Evolutionary conservation across 345 rosid species (phyloP).

Genomic region (Combretum micranthum): DNA sequence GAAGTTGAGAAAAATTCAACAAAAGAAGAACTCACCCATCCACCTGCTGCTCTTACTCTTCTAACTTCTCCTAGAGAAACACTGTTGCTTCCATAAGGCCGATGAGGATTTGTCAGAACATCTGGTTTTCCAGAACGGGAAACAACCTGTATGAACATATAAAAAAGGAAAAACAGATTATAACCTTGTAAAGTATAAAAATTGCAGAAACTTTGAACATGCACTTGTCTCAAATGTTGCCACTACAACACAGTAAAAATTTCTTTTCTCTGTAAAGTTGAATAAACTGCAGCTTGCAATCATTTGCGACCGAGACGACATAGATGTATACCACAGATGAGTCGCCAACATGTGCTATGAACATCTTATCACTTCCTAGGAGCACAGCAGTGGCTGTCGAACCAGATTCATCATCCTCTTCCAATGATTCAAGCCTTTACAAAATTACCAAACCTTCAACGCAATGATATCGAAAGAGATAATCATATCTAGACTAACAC

Average conservation of each 20-base stretch:
- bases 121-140: constrained; percentile 76
- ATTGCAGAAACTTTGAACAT: no score
- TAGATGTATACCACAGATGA: constrained; percentile 54
- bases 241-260: no score
- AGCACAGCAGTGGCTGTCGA: constrained; percentile 82
- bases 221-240: no score
- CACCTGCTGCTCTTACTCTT: constrained; percentile 99
- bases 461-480: constrained; percentile 15
- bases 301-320: neutral
- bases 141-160: constrained; percentile 45
- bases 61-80: constrained; percentile 65
- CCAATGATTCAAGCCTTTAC: constrained; percentile 59
- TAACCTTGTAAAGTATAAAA: no score
- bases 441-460: constrained; percentile 29
- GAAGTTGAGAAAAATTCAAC: constrained; percentile 14
- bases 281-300: no score
- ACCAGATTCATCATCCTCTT: constrained; percentile 71
- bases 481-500: constrained; percentile 13
- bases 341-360: constrained; percentile 85
- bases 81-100: constrained; percentile 74
- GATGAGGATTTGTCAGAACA: constrained; percentile 67
- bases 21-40: constrained; percentile 83
- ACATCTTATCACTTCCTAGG: constrained; percentile 41
- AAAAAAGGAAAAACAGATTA: neutral
- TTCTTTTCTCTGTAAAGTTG: no score